Evolutionary conservation across 2,329 filamentous ascomycete species (phyloP), one percentile per base, ranked within the genome.

Genomic region (Nannizzia gypsea): DNA sequence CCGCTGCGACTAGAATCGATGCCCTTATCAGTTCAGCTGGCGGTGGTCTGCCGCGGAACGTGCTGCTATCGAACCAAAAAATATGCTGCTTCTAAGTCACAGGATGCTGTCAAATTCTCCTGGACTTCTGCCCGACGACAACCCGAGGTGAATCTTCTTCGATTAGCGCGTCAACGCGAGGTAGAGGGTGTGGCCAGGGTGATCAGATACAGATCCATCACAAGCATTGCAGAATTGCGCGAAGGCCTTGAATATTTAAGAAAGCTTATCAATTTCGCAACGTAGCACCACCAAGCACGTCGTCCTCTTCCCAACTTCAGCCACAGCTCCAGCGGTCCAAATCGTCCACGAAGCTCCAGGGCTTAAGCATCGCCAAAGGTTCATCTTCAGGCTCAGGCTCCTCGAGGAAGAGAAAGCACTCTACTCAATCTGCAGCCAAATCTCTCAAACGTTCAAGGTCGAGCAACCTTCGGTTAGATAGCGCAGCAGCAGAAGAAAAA

Each of bases 21-120:
- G 31, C 57, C 58, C 2, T 40, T 63, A 11, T 28, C 20, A 44
- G 52, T 5, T 22, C 62, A 60, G 46, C 24, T 48, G 36, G 61
- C 64, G 5, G 64, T 69, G 40, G 63, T 68, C 3, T 66, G 63
- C 59, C 62, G 63, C 28, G 65, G 68, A 20, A 70, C 65, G 46
- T 62, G 62, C 20, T 69, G 61, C 56, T 70, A 63, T 63, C 22
- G 65, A 40, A 57, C 60, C 17, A 63, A 60, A 26, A 31, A 15
- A 48, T n/a, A 34, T 15, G 61, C 57, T 38, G 34, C 28, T 38
- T 56, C 40, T 44, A 50, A 26, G 46, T 54, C 67, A 24, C 63
- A 58, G 62, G 50, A 66, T 46, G 64, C 72, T 8, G 65, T 67
- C 17, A 72, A 72, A 62, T 71, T 72, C 61, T 66, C 67, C 54